phyloP scores from a whole-genome alignment of 169 alveolate species.

The Cryptosporidium canis region DNA sequence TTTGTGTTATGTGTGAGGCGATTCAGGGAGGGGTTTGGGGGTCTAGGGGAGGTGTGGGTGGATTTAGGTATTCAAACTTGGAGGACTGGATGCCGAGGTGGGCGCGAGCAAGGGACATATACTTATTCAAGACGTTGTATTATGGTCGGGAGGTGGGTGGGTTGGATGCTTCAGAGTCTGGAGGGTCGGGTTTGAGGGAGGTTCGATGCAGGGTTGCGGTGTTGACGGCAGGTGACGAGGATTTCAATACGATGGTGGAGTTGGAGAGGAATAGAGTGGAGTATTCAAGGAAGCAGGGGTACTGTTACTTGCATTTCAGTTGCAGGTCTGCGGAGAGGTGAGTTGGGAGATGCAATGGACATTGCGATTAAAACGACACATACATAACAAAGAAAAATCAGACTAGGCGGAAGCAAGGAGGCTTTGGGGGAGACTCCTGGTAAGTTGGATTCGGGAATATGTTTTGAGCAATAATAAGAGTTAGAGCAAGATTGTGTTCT shows the following conservation, averaged over 20 bases:
- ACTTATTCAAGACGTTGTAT: neutral
- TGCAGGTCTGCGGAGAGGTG: conserved; percentile 9
- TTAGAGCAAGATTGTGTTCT: conserved; percentile 7
- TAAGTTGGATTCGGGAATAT: neutral
- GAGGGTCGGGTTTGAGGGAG: neutral
- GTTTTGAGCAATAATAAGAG: no score
- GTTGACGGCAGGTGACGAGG: conserved; percentile 72
- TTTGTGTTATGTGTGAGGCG: no score
- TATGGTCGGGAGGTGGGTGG: neutral
- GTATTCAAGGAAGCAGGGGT: conserved; percentile 30
- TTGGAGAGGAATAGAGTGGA: conserved; percentile 38
- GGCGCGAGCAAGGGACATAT: neutral
- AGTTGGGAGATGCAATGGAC: neutral
- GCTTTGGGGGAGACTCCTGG: neutral
- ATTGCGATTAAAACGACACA: neutral
- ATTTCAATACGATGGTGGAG: conserved; percentile 36
- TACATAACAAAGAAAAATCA: neutral
- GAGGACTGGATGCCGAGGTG: conserved; percentile 56
- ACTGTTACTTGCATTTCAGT: conserved; percentile 63
- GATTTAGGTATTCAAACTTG: conserved; percentile 10
- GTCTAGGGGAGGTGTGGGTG: neutral
- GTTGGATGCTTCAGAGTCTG: neutral
- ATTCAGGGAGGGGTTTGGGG: neutral
- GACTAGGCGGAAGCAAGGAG: neutral
- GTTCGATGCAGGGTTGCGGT: conserved; percentile 2